Base-by-base conservation (phyloP, 495 filamentous ascomycete genomes). In the Podospora sp. region DNA sequence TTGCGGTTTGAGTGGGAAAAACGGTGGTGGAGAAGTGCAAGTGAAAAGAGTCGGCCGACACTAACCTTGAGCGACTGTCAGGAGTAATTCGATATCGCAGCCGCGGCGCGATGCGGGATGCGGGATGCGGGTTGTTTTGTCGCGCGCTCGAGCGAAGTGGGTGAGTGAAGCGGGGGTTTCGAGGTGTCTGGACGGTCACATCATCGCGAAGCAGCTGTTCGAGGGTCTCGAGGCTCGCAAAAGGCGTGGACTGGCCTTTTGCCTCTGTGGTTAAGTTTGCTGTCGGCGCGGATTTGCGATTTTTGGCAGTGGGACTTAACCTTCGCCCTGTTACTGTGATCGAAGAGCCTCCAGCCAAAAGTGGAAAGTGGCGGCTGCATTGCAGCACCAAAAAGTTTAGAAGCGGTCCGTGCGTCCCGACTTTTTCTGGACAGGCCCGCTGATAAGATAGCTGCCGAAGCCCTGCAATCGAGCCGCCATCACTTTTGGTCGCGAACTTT, bases 141-240 rank as follows among this genome's bases (percentile, higher is more conserved):
- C 63, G 65, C 63, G 65, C 46, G 50, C 60, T 66, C 35, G 21
- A 57, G 51, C 51, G 53, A 69, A 58, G 40, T 27, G 27, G 51
- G 51, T 60, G 58, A 60, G 36, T 66, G 59, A 64, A 61, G 56
- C 66, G 62, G 62, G 61, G 52, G 29, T 29, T 66, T 68, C 51
- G 46, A 62, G 56, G 67, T 59, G 69, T 62, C 21, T 59, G 53
- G 49, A 63, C 50, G 62, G 73, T 78, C 76, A 78, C 76, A 76
- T 78, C 68, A 78, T 78, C 71, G 74, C 67, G 71, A 58, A 66
- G 2, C 40, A 55, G 29, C 52, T 18, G 56, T 16, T 50, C 27
- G 33, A 65, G 52, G 53, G 62, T 57, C 58, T 67, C 61, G 59
- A 51, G 62, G 58, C 36, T 53, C 9, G 53, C 66, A 66, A 53